Evolutionary conservation across 2,329 filamentous ascomycete species (phyloP), one percentile per base, ranked within the genome.

Genomic region (Fusarium compactum): DNA sequence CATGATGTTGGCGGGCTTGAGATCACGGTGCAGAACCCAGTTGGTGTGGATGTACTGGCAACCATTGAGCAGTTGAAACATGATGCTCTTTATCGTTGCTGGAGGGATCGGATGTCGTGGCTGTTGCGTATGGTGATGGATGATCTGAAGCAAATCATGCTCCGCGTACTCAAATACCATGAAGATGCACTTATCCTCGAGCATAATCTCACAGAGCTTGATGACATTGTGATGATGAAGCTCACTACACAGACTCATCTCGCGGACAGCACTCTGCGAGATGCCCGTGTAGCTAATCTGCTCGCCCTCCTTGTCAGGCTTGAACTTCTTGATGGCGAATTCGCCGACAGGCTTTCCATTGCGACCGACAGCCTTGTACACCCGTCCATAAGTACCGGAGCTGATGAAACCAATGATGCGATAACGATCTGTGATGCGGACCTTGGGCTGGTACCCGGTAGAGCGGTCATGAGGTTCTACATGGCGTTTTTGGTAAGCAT

Each of bases 141-240:
- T 98, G 78, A 99, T 98, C 80, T 99, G 96, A 7, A 99, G 85
- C 40, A 99, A 84, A 80, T 99, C 96, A 80, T 99, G 96, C 81
- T 99, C 96, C 72, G 96, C 96, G 80, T 97, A 99, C 80, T 98
- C 96, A 75, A 99, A 98, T 3, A 99, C 95, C 92, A 99, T 99
- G 82, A 95, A 99, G 79, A 99, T 98, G 83, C 95, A 98, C 83
- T 98, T 98, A 80, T 97, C 95, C 82, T 99, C 95, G 5, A 99
- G 86, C 76, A 99, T 97, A 76, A 97, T 98, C 81, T 99, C 96
- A 67, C 95, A 90, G 2, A 98, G 89, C 63, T 92, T 90, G 72
- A 99, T 95, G 34, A 99, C 91, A 78, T 98, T 98, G 60, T 89
- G 85, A 79, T 99, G 94, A 62, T 88, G 90, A 27, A 99, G 86